These are phyloP conservation scores for Talaromyces sp. DNA, from an alignment of 2,329 filamentous ascomycete species.

Conservation along the genomic window DNA sequence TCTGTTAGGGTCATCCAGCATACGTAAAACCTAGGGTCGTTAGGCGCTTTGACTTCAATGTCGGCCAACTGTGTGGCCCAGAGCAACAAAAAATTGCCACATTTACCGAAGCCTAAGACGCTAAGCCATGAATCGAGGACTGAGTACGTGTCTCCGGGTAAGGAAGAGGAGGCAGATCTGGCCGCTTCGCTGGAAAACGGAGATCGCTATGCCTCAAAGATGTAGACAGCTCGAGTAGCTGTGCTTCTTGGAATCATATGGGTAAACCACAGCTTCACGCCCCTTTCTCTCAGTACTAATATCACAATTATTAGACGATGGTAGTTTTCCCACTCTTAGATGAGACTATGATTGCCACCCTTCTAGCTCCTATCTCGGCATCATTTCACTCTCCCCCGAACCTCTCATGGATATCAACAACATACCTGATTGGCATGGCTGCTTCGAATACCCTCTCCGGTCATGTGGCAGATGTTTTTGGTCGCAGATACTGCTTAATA, in stretches of 20 bases:
- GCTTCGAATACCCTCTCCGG: constrained; percentile 72
- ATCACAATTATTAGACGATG: not conserved
- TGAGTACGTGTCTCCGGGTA: not conserved
- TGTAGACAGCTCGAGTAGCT: not conserved
- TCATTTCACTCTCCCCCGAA: constrained; percentile 76
- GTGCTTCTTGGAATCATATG: not conserved
- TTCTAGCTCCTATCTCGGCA: constrained; percentile 76
- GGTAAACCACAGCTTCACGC: not conserved
- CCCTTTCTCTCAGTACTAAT: not conserved
- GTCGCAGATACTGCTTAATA: not conserved
- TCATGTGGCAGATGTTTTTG: constrained; percentile 33
- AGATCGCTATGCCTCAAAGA: not conserved
- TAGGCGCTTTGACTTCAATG: not conserved
- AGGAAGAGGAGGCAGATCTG: not conserved
- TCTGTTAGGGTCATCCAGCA: not conserved
- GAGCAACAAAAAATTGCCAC: too few relatives aligned
- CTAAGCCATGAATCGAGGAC: not conserved
- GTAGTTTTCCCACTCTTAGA: constrained; percentile 38
- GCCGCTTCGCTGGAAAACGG: not conserved
- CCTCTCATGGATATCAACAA: constrained; percentile 74
- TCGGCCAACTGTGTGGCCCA: not conserved
- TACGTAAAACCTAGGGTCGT: not conserved
- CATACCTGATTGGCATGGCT: constrained; percentile 67
- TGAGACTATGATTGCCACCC: constrained; percentile 72
- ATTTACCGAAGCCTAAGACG: not conserved